Percentiles rank a stretch among this genome's conserved stretches.
These are phyloP conservation scores for Exophiala viscosa DNA, from an alignment of 2,329 filamentous ascomycete species.

Conservation along the genomic window DNA sequence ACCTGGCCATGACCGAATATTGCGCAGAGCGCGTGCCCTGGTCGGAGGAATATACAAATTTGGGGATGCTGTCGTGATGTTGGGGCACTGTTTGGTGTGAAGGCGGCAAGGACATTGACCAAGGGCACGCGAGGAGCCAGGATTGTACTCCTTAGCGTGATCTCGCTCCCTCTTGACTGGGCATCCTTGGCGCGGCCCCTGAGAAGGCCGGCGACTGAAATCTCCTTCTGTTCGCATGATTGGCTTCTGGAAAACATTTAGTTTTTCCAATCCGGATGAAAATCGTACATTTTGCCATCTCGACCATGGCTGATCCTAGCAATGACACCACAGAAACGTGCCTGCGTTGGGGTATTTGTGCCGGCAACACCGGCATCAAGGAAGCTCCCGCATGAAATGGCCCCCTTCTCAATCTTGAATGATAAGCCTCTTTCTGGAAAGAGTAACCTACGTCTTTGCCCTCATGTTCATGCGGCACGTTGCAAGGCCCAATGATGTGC, in stretches of 20 bases:
- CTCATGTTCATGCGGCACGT: slow-evolving; percentile 18
- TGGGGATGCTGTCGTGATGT: slow-evolving; percentile 8
- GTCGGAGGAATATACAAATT: slow-evolving; percentile 4
- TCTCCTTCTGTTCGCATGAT: slow-evolving; percentile 4
- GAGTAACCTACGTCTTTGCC: slow-evolving; percentile 2
- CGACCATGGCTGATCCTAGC: slow-evolving; percentile 2
- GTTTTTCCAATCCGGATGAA: slow-evolving; percentile 6
- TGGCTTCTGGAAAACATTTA: slow-evolving; percentile 10
- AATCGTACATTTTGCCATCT: background rate
- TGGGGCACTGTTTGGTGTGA: slow-evolving; percentile 21
- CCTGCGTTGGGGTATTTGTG: too few species aligned
- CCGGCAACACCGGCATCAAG: too few species aligned
- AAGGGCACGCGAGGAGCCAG: slow-evolving; percentile 16
- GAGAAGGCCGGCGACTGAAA: slow-evolving; percentile 11
- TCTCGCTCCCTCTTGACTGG: slow-evolving; percentile 2
- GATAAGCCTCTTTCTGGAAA: too few species aligned
- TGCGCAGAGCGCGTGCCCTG: slow-evolving; percentile 2
- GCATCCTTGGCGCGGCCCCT: slow-evolving; percentile 17
- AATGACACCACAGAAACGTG: too few species aligned
- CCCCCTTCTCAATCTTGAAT: too few species aligned
- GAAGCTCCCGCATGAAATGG: too few species aligned
- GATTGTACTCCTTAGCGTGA: slow-evolving; percentile 12
- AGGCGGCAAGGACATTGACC: slow-evolving; percentile 21
- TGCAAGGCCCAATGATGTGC: slow-evolving; percentile 6
- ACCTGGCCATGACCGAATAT: slow-evolving; percentile 17